Conservation (phyloP, 1,284 basidiomycete genomes). For the Ganoderma leucocontextum region DNA sequence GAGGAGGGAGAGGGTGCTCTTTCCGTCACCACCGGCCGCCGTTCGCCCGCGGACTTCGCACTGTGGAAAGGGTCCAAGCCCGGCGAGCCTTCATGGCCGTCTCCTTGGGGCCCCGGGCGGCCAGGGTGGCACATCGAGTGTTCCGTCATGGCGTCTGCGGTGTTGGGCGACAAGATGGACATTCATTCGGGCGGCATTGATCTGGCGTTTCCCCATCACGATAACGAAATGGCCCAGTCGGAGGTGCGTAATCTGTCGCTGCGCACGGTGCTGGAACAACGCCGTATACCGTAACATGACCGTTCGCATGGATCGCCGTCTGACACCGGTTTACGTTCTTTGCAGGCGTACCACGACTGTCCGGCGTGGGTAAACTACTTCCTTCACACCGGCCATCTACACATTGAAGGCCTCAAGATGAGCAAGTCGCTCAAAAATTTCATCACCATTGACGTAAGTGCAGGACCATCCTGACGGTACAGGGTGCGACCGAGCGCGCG, state of each 20-base stretch:
- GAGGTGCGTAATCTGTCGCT: slow-evolving; percentile 65
- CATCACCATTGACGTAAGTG: slow-evolving; percentile 94
- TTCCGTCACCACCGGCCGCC: slow-evolving; percentile 66
- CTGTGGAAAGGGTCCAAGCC: slow-evolving; percentile 98
- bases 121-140: slow-evolving; percentile 99
- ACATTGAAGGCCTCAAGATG: slow-evolving; percentile 99
- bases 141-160: slow-evolving; percentile 96
- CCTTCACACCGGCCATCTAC: slow-evolving; percentile 97
- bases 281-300: slow-evolving; percentile 1
- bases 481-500: background rate
- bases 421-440: slow-evolving; percentile 99
- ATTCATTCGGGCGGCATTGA: slow-evolving; percentile 98
- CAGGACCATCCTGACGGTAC: background rate
- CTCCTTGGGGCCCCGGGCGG: slow-evolving; percentile 95
- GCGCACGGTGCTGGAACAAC: background rate
- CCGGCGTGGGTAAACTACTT: slow-evolving; percentile 99
- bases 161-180: slow-evolving; percentile 94
- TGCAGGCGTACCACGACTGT: slow-evolving; percentile 91
- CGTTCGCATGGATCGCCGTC: slow-evolving; percentile 11
- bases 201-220: slow-evolving; percentile 98
- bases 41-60: slow-evolving; percentile 89
- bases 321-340: background rate
- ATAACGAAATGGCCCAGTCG: slow-evolving; percentile 98
- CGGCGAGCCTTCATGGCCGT: slow-evolving; percentile 98
- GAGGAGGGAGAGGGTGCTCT: slow-evolving; percentile 93